Evolutionary conservation across 805 yeast species (phyloP).

Genomic region (Saccharomycopsis fermentans): DNA sequence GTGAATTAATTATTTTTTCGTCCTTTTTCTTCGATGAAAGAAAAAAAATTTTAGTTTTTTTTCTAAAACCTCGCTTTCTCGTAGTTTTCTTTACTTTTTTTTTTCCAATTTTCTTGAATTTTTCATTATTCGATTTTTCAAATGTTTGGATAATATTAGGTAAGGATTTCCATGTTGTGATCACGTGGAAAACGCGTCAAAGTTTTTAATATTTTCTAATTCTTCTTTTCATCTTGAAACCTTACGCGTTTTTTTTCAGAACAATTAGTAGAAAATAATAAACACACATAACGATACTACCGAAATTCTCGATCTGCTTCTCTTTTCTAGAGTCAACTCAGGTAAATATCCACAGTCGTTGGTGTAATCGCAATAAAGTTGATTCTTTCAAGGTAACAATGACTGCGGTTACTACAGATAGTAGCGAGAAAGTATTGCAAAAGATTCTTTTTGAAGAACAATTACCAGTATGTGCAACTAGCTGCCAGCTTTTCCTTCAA

Average conservation of each 20-base stretch:
- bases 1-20: not conserved
- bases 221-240: too few relatives aligned
- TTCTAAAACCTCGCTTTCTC: not conserved
- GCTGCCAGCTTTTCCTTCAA: not conserved
- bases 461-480: slow-evolving; percentile 1
- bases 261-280: too few relatives aligned
- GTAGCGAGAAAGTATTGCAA: not conserved
- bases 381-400: not conserved
- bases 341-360: too few relatives aligned
- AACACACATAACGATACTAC: too few relatives aligned
- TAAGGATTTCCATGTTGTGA: not conserved
- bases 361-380: not conserved
- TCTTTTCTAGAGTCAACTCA: too few relatives aligned
- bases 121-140: not conserved
- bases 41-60: not conserved
- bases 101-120: not conserved
- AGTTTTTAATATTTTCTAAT: not conserved
- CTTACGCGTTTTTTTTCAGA: not conserved
- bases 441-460: slow-evolving; percentile 4
- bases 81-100: not conserved
- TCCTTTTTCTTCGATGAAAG: not conserved
- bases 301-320: too few relatives aligned
- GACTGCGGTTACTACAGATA: not conserved
- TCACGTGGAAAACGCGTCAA: not conserved
- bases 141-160: not conserved